These are phyloP conservation scores for Polytrichum commune DNA, from an alignment of 225 moss, liverwort and hornwort species.

Conservation along the genomic window DNA sequence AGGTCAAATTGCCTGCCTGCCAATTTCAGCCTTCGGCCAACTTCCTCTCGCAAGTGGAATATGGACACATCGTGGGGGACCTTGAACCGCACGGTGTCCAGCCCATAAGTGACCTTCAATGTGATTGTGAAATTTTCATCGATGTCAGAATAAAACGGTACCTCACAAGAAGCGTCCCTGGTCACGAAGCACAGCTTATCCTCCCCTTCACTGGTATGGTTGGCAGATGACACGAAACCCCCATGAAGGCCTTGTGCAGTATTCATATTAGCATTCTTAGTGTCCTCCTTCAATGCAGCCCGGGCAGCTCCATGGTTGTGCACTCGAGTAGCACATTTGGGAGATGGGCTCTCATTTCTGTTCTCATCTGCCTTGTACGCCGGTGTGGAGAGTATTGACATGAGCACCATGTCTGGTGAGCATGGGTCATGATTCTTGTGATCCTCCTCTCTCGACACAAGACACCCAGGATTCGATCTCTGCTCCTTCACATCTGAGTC, in stretches of 20 bases:
- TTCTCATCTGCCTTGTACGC: conserved; percentile 12
- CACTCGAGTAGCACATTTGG: conserved; percentile 11
- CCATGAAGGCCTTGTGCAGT: not conserved
- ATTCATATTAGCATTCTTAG: no score
- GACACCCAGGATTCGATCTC: conserved; percentile 3
- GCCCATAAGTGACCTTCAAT: conserved; percentile 61
- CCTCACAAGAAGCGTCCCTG: no score
- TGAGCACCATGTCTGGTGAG: conserved; percentile 34
- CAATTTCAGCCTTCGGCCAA: conserved; percentile 58
- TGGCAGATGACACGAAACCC: conserved; percentile 39
- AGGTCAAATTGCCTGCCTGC: conserved; percentile 41
- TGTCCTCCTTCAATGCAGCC: conserved; percentile 29
- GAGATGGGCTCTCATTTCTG: no score
- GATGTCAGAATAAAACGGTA: conserved; percentile 35
- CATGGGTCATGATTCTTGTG: conserved; percentile 22
- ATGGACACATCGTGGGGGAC: conserved; percentile 39
- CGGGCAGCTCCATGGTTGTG: conserved; percentile 39
- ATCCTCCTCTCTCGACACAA: conserved; percentile 15
- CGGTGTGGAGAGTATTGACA: conserved; percentile 30
- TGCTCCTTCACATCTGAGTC: conserved; percentile 26
- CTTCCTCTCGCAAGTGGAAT: conserved; percentile 55
- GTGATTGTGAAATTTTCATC: conserved; percentile 34
- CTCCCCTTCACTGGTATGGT: conserved; percentile 46
- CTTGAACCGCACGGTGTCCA: conserved; percentile 79
- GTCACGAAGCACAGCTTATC: no score